phyloP scores from a whole-genome alignment of 192 early-diverging fungal species.

The Chytriomyces sp. region DNA sequence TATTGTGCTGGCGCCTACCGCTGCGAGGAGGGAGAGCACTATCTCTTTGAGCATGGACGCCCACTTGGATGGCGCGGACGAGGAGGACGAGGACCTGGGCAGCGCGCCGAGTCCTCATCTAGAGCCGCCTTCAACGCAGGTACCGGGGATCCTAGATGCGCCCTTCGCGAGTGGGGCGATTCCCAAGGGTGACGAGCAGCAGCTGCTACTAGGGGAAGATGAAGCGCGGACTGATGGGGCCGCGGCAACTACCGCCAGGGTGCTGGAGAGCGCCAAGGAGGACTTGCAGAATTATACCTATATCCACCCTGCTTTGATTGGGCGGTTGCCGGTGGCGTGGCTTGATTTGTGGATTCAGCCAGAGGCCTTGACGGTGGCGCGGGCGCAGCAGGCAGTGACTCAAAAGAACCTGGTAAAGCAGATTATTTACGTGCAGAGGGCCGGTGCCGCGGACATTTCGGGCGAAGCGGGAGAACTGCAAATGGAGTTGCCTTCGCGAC shows the following conservation, averaged over 20 bases:
- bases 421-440: slow-evolving; percentile 39
- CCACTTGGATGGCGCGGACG: background rate
- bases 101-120: slow-evolving; percentile 31
- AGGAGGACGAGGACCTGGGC: slow-evolving; percentile 11
- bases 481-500: background rate
- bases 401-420: slow-evolving; percentile 36
- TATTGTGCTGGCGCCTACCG: background rate
- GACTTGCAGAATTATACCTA: slow-evolving; percentile 54
- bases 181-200: slow-evolving; percentile 46
- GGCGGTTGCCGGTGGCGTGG: slow-evolving; percentile 53
- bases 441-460: slow-evolving; percentile 18
- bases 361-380: slow-evolving; percentile 31
- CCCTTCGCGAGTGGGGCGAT: slow-evolving; percentile 43
- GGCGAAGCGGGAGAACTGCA: slow-evolving; percentile 8
- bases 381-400: slow-evolving; percentile 33
- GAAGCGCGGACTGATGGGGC: background rate
- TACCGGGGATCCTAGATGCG: slow-evolving; percentile 52
- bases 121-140: slow-evolving; percentile 55
- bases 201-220: background rate
- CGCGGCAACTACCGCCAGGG: background rate
- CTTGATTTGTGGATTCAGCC: slow-evolving; percentile 32
- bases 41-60: background rate
- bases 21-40: background rate
- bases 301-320: slow-evolving; percentile 57
- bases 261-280: slow-evolving; percentile 30